Percentiles rank a stretch among this genome's conserved stretches.
phyloP scores from a whole-genome alignment of 148 eudicot genomes.

The Cornus controversa region DNA sequence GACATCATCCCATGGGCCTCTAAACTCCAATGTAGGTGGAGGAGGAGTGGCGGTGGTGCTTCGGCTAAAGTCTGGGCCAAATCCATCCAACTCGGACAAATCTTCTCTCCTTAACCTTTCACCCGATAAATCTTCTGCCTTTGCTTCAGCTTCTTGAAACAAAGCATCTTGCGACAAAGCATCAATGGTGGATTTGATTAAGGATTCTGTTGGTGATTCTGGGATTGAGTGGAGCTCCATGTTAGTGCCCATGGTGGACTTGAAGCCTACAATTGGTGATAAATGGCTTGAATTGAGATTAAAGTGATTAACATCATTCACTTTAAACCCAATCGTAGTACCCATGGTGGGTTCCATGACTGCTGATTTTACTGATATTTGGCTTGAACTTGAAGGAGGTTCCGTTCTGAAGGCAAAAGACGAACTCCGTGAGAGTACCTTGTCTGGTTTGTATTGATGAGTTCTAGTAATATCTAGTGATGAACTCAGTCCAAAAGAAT shows the following conservation, averaged over 20 bases:
- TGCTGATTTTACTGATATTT: neutral
- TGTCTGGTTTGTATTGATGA: neutral
- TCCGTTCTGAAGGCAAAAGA: slow-evolving; percentile 5
- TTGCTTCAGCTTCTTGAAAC: slow-evolving; percentile 9
- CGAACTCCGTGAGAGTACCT: neutral
- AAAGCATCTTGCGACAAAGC: slow-evolving; percentile 4
- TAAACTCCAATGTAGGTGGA: neutral
- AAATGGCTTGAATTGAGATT: neutral
- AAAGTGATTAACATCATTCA: neutral
- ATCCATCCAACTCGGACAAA: neutral
- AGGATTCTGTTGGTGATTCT: too few species aligned
- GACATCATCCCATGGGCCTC: neutral
- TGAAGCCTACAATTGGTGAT: neutral
- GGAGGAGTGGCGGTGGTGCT: neutral
- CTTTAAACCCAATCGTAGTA: neutral
- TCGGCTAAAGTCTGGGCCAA: neutral
- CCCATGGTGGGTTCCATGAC: neutral
- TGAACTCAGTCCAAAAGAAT: neutral
- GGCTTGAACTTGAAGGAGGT: slow-evolving; percentile 17
- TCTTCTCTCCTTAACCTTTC: neutral
- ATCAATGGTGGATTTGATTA: too few species aligned
- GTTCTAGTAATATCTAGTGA: neutral
- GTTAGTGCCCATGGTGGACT: neutral
- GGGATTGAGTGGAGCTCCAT: neutral
- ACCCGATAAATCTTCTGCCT: neutral